These are phyloP conservation scores for Fraxinus quadrangulata DNA, from an alignment of 257 asterid genomes.

Conservation along the genomic window DNA sequence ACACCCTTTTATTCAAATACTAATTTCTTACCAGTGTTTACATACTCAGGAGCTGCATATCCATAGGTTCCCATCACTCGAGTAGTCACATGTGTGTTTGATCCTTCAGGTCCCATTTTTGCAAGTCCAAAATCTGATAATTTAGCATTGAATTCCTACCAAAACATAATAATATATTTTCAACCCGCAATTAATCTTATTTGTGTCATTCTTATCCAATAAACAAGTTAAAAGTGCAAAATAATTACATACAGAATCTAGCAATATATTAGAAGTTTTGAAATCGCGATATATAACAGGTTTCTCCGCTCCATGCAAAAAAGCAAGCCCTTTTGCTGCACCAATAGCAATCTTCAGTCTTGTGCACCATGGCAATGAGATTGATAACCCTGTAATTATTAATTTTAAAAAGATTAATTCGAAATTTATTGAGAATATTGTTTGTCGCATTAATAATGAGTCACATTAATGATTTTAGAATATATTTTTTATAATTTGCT, in stretches of 20 bases:
- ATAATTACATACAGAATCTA: slow-evolving; percentile 60
- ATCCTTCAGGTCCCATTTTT: slow-evolving; percentile 95
- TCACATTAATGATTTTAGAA: neutral
- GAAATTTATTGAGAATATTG: neutral
- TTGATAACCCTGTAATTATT: slow-evolving; percentile 51
- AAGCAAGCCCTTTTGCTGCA: slow-evolving; percentile 93
- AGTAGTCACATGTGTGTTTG: slow-evolving; percentile 88
- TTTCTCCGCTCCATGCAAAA: slow-evolving; percentile 76
- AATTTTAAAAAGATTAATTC: neutral
- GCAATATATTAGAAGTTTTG: slow-evolving; percentile 76
- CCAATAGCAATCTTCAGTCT: slow-evolving; percentile 85
- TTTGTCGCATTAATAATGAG: accelerated
- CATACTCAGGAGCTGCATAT: slow-evolving; percentile 95
- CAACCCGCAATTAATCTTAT: neutral
- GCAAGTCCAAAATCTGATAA: slow-evolving; percentile 92
- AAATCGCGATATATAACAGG: slow-evolving; percentile 92
- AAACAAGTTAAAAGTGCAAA: too few relatives aligned
- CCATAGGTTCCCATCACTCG: slow-evolving; percentile 97
- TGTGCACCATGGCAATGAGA: slow-evolving; percentile 83
- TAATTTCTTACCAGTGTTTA: slow-evolving; percentile 64
- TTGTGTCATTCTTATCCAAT: neutral
- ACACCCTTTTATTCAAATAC: too few relatives aligned
- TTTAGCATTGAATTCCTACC: slow-evolving; percentile 83
- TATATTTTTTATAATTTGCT: neutral
- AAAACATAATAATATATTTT: neutral